These are phyloP conservation scores for Starmerella scarabaei DNA, from an alignment of 805 yeast genomes.

Conservation along the genomic window DNA sequence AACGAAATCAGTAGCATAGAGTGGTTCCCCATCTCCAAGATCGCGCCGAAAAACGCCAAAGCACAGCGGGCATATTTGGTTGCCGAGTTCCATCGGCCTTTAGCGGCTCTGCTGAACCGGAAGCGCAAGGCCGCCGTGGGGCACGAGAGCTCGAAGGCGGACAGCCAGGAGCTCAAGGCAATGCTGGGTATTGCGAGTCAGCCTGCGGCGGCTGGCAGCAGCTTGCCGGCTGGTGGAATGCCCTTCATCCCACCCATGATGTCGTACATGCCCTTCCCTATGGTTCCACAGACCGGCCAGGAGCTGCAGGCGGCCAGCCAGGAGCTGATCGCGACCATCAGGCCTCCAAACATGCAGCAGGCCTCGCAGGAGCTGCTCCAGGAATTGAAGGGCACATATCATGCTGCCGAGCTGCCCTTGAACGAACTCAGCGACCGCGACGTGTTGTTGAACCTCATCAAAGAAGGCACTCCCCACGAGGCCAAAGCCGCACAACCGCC, in stretches of 20 bases:
- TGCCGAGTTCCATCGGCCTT: background rate
- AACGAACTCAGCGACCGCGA: slow-evolving; percentile 16
- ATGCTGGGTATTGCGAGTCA: slow-evolving; percentile 22
- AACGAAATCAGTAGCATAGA: slow-evolving; percentile 75
- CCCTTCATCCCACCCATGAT: no score
- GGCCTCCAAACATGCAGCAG: no score
- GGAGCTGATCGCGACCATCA: background rate
- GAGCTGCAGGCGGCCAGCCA: background rate
- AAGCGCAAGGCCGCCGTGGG: background rate
- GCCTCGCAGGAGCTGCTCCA: background rate
- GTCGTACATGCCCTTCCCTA: background rate
- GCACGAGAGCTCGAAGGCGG: slow-evolving; percentile 19
- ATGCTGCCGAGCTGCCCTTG: background rate
- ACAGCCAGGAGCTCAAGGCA: slow-evolving; percentile 24
- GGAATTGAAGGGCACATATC: background rate
- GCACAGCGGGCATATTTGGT: background rate
- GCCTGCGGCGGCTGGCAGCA: background rate
- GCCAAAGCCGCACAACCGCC: background rate
- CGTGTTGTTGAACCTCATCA: slow-evolving; percentile 21
- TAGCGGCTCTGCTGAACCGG: background rate
- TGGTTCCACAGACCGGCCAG: background rate
- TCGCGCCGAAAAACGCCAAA: slow-evolving; percentile 21
- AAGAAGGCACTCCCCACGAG: slow-evolving; percentile 11
- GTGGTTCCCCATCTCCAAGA: slow-evolving; percentile 39
- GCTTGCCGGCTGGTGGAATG: background rate